A percentile compares a stretch with the other conserved stretches of the same genome.
Evolutionary conservation across 768 basidiomycete species (phyloP).

Genomic region (Boletus sp.): DNA sequence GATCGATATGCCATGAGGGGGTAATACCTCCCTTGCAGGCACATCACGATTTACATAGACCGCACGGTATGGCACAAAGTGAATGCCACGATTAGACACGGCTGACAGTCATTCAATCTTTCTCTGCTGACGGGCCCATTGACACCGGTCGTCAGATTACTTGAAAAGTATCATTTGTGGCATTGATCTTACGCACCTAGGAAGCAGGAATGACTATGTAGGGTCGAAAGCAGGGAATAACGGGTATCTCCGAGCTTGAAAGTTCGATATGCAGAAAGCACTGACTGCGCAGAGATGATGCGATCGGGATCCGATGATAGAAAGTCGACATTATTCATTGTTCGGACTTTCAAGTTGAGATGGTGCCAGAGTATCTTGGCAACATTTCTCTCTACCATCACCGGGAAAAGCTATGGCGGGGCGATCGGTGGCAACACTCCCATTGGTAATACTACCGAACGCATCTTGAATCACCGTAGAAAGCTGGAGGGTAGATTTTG

Average conservation of each 20-base stretch:
- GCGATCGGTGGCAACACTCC: neutral
- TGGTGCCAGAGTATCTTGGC: neutral
- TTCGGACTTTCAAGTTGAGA: neutral
- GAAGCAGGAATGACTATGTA: neutral
- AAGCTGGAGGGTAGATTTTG: neutral
- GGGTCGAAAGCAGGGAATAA: neutral
- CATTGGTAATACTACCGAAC: neutral
- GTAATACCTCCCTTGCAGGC: neutral
- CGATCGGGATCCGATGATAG: neutral
- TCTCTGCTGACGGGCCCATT: neutral
- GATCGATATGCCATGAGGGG: neutral
- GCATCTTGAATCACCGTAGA: slow-evolving; percentile 11
- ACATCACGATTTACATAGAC: neutral
- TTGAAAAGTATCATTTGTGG: neutral
- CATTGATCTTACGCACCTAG: neutral
- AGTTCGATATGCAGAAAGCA: neutral
- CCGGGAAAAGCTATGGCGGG: neutral
- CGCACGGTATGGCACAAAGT: neutral
- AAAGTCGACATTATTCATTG: neutral
- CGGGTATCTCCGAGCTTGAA: neutral
- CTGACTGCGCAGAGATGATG: neutral
- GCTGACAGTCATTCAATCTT: neutral
- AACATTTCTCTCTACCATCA: neutral
- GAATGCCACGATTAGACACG: neutral
- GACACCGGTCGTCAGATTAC: neutral